Evolutionary conservation across 371 early-diverging fungal species (phyloP).

Genomic region (Apophysomyces elegans): DNA sequence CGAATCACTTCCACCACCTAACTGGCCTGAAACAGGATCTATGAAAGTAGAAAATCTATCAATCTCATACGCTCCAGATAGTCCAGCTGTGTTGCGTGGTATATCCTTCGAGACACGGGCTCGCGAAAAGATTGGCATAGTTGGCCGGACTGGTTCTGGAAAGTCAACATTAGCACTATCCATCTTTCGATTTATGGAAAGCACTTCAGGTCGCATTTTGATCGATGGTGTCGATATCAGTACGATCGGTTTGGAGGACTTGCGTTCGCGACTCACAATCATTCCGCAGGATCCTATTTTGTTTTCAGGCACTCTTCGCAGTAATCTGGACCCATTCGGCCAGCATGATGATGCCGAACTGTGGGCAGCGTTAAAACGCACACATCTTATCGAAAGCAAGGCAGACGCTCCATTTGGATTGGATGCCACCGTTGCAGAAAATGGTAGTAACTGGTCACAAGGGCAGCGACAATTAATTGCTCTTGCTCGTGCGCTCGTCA

Average conservation of each 20-base stretch:
- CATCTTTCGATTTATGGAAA: conserved; percentile 77
- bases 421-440: conserved; percentile 67
- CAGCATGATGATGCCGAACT: conserved; percentile 71
- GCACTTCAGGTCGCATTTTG: conserved; percentile 58
- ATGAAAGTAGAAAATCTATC: conserved; percentile 67
- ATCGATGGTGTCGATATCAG: conserved; percentile 77
- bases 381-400: conserved; percentile 64
- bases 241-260: conserved; percentile 64
- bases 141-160: conserved; percentile 62
- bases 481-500: conserved; percentile 83
- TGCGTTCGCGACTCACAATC: conserved; percentile 67
- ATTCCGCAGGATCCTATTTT: conserved; percentile 79
- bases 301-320: conserved; percentile 80
- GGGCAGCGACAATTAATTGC: conserved; percentile 91
- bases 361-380: conserved; percentile 73
- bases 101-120: conserved; percentile 64
- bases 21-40: conserved; percentile 78
- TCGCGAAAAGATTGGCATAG: conserved; percentile 66
- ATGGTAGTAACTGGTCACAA: conserved; percentile 82
- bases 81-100: conserved; percentile 70
- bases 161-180: conserved; percentile 71
- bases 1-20: conserved; percentile 50
- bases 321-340: conserved; percentile 79
- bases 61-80: conserved; percentile 71
- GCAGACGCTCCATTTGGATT: conserved; percentile 54